Percentiles rank a stretch among this genome's conserved stretches.
phyloP scores from a whole-genome alignment of 2,329 filamentous ascomycete genomes.

The Moelleriella libera region DNA sequence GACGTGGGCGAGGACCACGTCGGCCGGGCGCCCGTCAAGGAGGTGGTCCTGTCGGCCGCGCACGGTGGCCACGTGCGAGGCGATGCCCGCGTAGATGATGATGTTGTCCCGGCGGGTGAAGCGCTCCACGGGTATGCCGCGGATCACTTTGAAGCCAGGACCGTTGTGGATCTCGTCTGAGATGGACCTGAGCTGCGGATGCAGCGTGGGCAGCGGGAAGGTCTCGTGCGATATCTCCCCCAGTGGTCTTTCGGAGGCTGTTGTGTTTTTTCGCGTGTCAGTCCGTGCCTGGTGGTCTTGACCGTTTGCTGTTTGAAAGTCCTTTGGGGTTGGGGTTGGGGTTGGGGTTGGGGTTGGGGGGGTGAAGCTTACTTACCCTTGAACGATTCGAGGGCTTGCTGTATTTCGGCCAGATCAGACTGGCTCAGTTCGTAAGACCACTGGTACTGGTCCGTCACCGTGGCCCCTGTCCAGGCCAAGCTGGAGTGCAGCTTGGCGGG shows the following conservation, averaged over 20 bases:
- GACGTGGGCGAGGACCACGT: slow-evolving; percentile 44
- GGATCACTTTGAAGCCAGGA: slow-evolving; percentile 46
- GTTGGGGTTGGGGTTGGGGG: no score
- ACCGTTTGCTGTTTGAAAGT: no score
- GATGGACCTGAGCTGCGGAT: slow-evolving; percentile 31
- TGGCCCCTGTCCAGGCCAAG: slow-evolving; percentile 43
- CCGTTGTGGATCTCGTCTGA: slow-evolving; percentile 41
- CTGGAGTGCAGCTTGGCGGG: slow-evolving; percentile 30
- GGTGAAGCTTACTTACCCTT: slow-evolving; percentile 9
- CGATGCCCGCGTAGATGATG: slow-evolving; percentile 45
- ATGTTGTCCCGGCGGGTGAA: slow-evolving; percentile 42
- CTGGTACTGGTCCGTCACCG: slow-evolving; percentile 30
- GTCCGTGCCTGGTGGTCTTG: no score
- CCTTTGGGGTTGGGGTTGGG: no score
- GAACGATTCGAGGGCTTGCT: slow-evolving; percentile 25
- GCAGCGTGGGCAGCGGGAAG: slow-evolving; percentile 40
- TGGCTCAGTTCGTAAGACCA: slow-evolving; percentile 37
- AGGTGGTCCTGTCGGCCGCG: slow-evolving; percentile 38
- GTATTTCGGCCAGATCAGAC: slow-evolving; percentile 34
- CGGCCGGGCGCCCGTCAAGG: slow-evolving; percentile 28
- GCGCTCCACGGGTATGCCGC: slow-evolving; percentile 37
- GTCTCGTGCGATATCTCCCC: slow-evolving; percentile 28
- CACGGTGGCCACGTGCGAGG: slow-evolving; percentile 39
- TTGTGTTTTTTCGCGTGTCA: background rate
- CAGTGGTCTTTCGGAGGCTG: slow-evolving; percentile 21